Base-by-base conservation (phyloP, 1,284 basidiomycete genomes). In the Trichosporon coremiiforme region DNA sequence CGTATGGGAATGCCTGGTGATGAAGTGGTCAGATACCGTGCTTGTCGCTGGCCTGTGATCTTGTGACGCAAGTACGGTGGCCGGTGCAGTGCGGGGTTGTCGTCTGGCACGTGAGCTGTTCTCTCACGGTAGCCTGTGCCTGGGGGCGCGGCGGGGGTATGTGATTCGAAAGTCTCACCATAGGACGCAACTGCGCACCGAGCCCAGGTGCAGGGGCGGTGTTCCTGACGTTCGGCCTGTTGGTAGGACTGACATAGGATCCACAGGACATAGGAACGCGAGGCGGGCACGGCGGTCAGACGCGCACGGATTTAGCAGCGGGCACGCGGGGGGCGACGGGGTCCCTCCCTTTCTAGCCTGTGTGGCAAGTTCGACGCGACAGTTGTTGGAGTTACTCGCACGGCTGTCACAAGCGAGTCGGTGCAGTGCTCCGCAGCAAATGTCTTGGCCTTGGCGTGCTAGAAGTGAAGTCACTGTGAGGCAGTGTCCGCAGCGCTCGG, bases 41-140 rank as follows among this genome's bases (percentile, higher is more conserved):
- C 50, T 9, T 17, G 29, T 15, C 29, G 13, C 31, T 45, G 41
- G 57, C 29, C 29, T 60, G 57, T 33, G 57, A n/a, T 29, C 29
- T 47, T 38, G 55, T 57, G 55, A 57, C 55, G 55, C 55, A 57
- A 57, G 55, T 57, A 20, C 50, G 50, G 50, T 6, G 50, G 8
- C n/a, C 20, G 4, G n/a, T 53, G 50, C 33, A 8, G 8, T 33
- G 33, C 50, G 50, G 50, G 50, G 50, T 45, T 45, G 41, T 45
- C 17, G 41, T 4, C 15, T 17, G 15, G 31, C 57, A 60, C 57
- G 57, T 60, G 57, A 25, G 10, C 17, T 17, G 17, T 10, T n/a
- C 13, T 60, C 57, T 12, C 57, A 60, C 57, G 57, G 20, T 29
- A n/a, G 2, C 10, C n/a, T 41, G 38, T 41, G 38, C 38, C 38